phyloP scores from a whole-genome alignment of 495 filamentous ascomycete species.

The Amniculicola lignicola region DNA sequence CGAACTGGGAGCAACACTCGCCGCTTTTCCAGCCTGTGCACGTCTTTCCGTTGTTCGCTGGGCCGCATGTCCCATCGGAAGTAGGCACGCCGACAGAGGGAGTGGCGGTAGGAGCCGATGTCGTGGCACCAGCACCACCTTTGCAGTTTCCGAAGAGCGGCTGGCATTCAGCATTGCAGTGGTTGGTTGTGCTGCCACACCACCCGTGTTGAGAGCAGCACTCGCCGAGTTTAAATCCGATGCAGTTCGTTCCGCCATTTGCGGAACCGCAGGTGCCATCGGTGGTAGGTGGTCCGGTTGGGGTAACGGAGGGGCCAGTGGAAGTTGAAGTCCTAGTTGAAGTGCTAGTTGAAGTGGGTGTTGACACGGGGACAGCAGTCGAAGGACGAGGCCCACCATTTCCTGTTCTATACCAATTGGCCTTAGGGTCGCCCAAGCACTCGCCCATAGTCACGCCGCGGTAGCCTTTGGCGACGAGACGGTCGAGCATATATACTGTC shows the following conservation, averaged over 20 bases:
- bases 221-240: slow-evolving; percentile 9
- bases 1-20: slow-evolving; percentile 44
- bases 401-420: slow-evolving; percentile 64
- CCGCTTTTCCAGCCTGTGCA: slow-evolving; percentile 48
- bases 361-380: slow-evolving; percentile 34
- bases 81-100: slow-evolving; percentile 39
- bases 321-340: slow-evolving; percentile 11
- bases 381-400: slow-evolving; percentile 12
- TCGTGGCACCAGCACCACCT: not conserved
- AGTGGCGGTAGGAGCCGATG: slow-evolving; percentile 6
- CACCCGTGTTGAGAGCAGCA: slow-evolving; percentile 10
- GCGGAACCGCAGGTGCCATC: slow-evolving; percentile 42
- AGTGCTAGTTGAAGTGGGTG: slow-evolving; percentile 17
- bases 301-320: slow-evolving; percentile 32
- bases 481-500: slow-evolving; percentile 67
- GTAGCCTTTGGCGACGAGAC: slow-evolving; percentile 56
- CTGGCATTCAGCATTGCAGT: slow-evolving; percentile 34
- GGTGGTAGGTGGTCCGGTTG: slow-evolving; percentile 37
- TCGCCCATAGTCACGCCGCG: slow-evolving; percentile 67
- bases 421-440: slow-evolving; percentile 65
- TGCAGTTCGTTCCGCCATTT: slow-evolving; percentile 26
- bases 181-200: slow-evolving; percentile 19
- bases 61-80: slow-evolving; percentile 56
- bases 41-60: slow-evolving; percentile 39
- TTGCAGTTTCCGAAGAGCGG: slow-evolving; percentile 26